Conservation (phyloP, 257 asterid genomes). For the Scutellaria galericulata region DNA sequence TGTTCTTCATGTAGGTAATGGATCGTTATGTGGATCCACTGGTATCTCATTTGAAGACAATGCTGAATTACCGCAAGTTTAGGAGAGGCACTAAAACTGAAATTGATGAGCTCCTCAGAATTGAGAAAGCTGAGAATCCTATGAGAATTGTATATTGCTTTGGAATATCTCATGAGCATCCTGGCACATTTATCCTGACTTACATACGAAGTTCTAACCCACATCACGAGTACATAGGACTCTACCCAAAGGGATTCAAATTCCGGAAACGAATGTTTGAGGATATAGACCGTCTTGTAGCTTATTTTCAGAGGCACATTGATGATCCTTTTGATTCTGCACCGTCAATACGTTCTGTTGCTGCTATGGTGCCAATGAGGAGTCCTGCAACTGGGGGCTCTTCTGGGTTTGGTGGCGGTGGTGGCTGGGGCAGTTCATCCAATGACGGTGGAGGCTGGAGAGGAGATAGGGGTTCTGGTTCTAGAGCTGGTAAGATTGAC, state of each 20-base stretch:
- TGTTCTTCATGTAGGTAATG: slow-evolving; percentile 67
- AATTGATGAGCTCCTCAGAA: slow-evolving; percentile 79
- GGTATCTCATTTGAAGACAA: slow-evolving; percentile 81
- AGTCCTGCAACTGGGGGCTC: slow-evolving; percentile 84
- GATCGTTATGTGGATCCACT: slow-evolving; percentile 99
- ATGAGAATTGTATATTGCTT: slow-evolving; percentile 87
- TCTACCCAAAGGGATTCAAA: slow-evolving; percentile 93
- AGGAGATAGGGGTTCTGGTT: slow-evolving; percentile 66
- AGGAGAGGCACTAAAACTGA: slow-evolving; percentile 80
- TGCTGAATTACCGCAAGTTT: slow-evolving; percentile 94
- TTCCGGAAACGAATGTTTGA: slow-evolving; percentile 89
- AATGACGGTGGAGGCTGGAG: slow-evolving; percentile 75
- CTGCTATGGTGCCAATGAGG: slow-evolving; percentile 92
- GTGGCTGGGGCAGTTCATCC: slow-evolving; percentile 77
- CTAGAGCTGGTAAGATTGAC: slow-evolving; percentile 63
- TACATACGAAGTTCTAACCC: slow-evolving; percentile 91
- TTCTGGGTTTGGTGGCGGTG: slow-evolving; percentile 71
- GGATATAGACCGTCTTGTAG: slow-evolving; percentile 84
- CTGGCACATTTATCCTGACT: slow-evolving; percentile 93
- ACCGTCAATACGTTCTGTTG: slow-evolving; percentile 79
- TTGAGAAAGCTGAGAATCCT: slow-evolving; percentile 85
- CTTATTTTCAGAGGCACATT: slow-evolving; percentile 88
- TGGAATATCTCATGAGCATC: slow-evolving; percentile 95
- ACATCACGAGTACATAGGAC: slow-evolving; percentile 91
- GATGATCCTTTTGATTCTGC: slow-evolving; percentile 80